Evolutionary conservation across 176 grass and related monocot species (phyloP), one percentile per base, ranked within the genome.

Genomic region (Triticum dicoccoides): DNA sequence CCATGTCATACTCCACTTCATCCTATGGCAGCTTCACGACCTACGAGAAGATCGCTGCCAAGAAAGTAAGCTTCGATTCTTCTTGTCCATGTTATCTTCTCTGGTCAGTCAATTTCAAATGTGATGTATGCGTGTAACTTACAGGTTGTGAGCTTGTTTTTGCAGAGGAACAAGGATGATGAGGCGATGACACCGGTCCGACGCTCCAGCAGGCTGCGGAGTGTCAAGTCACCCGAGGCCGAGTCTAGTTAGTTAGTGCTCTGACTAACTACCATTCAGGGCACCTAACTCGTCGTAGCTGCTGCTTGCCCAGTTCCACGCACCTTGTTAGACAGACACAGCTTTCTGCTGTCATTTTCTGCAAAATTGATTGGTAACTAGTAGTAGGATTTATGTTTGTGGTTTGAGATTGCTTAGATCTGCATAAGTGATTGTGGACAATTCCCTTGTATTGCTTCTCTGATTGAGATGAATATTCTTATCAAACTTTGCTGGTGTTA

Each of bases 1-100:
- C 96, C 13, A 58, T 35, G 6, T 69, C 72, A 20, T 75, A 70
- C 23, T 86, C 93, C 18, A 92, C 93, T 35, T 69, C 83, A 11
- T 92, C 97, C 25, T 99, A 88, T 76, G 94, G 97, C 24, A 99
- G 97, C 77, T 99, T 89, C 82, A 88, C 92, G 32, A 92, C 91
- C 23, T 94, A 90, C 42, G 89, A 98, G 85, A 98, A 93, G 76
- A 71, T 94, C 25, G 25, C 92, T 78, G 85, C 92, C 39, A 96
- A 96, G 90, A 99, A 96, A 24, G 97, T 94, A 88, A 87, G 35
- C 2, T 76, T 9, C 20, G 18, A 47, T 52, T 65, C 11, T 12
- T 69, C 4, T 12, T 69, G 5, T 86, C 87, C 9, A 20, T 56
- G 25, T 35, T 35, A 35, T 5, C 9, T 17, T 45, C 76, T 58